Conservation (phyloP, 441 rosid species). For the Melastoma candidum region DNA sequence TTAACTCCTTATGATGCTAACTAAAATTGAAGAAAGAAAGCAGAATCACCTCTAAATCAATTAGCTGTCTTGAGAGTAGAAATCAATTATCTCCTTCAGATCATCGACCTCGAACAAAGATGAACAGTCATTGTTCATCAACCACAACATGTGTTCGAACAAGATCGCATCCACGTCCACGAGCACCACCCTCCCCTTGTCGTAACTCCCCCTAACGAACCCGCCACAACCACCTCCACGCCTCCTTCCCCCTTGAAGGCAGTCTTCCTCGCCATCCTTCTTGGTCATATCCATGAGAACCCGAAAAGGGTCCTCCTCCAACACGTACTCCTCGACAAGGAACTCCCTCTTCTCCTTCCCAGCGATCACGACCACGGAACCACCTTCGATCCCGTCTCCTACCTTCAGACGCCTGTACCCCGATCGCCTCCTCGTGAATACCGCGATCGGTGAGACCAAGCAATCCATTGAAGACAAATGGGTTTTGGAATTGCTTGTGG, state of each 20-base stretch:
- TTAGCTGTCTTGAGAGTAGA: conserved; percentile 51
- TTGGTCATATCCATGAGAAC: conserved; percentile 31
- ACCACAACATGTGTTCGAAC: conserved; percentile 89
- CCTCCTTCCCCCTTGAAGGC: conserved; percentile 6
- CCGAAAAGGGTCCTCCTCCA: conserved; percentile 59
- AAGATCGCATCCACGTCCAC: conserved; percentile 66
- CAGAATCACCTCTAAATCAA: not conserved
- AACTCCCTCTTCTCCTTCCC: conserved; percentile 70
- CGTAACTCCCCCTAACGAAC: too few relatives aligned
- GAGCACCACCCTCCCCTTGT: conserved; percentile 27
- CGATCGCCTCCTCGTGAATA: conserved; percentile 28
- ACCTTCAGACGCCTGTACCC: conserved; percentile 31
- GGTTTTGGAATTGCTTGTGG: not conserved
- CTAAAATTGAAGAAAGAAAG: too few relatives aligned
- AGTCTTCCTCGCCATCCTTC: conserved; percentile 1
- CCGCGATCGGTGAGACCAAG: conserved; percentile 45
- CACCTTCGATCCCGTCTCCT: conserved; percentile 11
- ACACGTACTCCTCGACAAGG: conserved; percentile 46
- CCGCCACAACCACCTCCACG: too few relatives aligned
- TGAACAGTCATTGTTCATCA: conserved; percentile 53
- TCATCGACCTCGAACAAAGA: conserved; percentile 63
- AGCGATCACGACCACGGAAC: conserved; percentile 51
- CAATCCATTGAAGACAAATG: conserved; percentile 37
- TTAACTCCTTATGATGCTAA: too few relatives aligned
- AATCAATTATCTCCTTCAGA: conserved; percentile 61